Evolutionary conservation across 2,329 filamentous ascomycete species (phyloP).

Genomic region (Polytolypa hystricis): DNA sequence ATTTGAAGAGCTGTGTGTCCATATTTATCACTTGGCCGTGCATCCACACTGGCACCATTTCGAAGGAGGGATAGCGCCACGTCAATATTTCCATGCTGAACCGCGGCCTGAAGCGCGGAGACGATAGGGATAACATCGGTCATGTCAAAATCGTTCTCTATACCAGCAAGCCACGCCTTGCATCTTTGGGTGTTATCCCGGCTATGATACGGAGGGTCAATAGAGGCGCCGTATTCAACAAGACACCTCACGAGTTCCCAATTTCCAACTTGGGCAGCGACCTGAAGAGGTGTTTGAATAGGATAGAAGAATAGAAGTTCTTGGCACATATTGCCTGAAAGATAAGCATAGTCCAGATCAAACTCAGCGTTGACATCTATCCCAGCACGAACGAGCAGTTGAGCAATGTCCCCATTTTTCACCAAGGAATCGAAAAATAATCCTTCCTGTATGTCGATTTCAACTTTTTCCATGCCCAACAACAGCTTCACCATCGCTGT

Average conservation of each 20-base stretch:
- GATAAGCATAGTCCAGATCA: background rate
- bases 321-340: background rate
- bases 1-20: slow-evolving; percentile 12
- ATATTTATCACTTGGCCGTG: background rate
- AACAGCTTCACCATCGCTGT: slow-evolving; percentile 1
- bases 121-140: background rate
- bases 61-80: slow-evolving; percentile 13
- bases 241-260: slow-evolving; percentile 8
- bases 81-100: slow-evolving; percentile 6
- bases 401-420: background rate
- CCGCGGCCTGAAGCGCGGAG: slow-evolving; percentile 15
- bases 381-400: background rate
- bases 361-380: background rate
- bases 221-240: slow-evolving; percentile 8
- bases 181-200: slow-evolving; percentile 3
- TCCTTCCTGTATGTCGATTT: background rate
- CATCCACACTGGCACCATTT: slow-evolving; percentile 10
- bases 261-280: slow-evolving; percentile 3
- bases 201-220: slow-evolving; percentile 5
- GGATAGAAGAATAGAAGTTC: slow-evolving; percentile 3
- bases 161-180: background rate
- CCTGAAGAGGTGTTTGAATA: slow-evolving; percentile 6
- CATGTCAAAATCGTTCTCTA: background rate
- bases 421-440: background rate
- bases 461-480: background rate